These are phyloP conservation scores for Capniomyces stellatus DNA, from an alignment of 371 early-diverging fungal genomes.

Conservation along the genomic window DNA sequence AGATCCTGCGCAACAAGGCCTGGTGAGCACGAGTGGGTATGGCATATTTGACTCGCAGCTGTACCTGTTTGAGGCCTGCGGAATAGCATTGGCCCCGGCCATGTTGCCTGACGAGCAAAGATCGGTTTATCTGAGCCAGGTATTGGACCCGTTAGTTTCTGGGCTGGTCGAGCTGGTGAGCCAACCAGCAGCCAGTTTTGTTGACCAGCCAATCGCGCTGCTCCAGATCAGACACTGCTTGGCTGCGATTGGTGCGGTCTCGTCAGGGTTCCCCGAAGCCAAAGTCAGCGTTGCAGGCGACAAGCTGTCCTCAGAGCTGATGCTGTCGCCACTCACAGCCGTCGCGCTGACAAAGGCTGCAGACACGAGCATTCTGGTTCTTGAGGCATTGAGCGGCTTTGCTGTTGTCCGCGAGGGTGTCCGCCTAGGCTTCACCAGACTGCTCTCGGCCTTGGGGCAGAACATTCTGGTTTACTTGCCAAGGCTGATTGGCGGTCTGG, in stretches of 20 bases:
- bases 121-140: conserved; percentile 49
- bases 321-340: conserved; percentile 14
- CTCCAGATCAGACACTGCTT: conserved; percentile 67
- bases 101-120: conserved; percentile 45
- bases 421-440: conserved; percentile 66
- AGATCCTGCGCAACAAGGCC: neutral
- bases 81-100: conserved; percentile 64
- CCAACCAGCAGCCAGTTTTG: conserved; percentile 11
- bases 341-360: conserved; percentile 57
- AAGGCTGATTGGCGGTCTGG: conserved; percentile 53
- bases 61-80: conserved; percentile 81
- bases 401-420: conserved; percentile 67
- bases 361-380: conserved; percentile 52
- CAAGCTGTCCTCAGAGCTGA: conserved; percentile 9
- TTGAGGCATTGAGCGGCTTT: conserved; percentile 45
- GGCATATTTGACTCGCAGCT: conserved; percentile 63
- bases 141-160: conserved; percentile 59
- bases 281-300: conserved; percentile 14
- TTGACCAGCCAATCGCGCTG: conserved; percentile 38
- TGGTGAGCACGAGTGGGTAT: conserved; percentile 5
- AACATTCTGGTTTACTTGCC: conserved; percentile 66
- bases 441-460: conserved; percentile 70
- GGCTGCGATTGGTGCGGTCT: conserved; percentile 70
- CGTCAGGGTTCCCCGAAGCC: conserved; percentile 76
- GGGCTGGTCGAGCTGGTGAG: conserved; percentile 25